Evolutionary conservation across 202 grass and related monocot genomes (phyloP), one percentile per base, ranked within the genome.

Genomic region (Schoenoplectus triqueter): DNA sequence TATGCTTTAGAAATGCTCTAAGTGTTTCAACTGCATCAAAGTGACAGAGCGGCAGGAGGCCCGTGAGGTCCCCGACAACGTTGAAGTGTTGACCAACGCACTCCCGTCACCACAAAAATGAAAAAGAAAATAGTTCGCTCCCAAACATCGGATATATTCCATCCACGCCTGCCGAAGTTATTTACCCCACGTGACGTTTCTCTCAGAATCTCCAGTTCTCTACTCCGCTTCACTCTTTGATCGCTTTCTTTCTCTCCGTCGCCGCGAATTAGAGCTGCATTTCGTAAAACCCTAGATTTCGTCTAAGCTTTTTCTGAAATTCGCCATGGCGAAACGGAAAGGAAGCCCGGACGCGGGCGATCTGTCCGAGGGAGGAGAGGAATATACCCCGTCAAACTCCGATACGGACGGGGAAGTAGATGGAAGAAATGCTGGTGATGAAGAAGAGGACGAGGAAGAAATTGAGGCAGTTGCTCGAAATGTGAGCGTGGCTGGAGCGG

Each of bases 391-490:
- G 10, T 81, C 79, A 10, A 81, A 22, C 79, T 83, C 80, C 46
- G 80, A 52, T 6, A 40, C 80, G 18, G 80, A 83, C 10, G 80
- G 50, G 5, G 80, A 55, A 52, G 66, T 11, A 40, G 80, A 54
- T 64, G 50, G 20, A 51, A 55, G 48, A 51, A 54, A 52, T 63
- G 64, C 4, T 13, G 66, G 17, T 17, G 80, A 2, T 22, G 80
- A 83, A 39, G 80, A 69, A 51, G 80, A 83, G 14, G 80, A 83
- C 19, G 80, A 83, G 10, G 80, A 83, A 39, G 80, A 83, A 52
- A 83, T 83, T 17, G 64, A 83, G 45, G 80, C 80, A 0, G 80
- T 83, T 17, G 64, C 80, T 21, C 64, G 80, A 54, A 69, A 83
- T 69, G 80, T 64, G 64, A 54, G 50, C 48, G 10, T 41, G 20